A percentile compares a stretch with the other conserved stretches of the same genome.
Evolutionary conservation across 2,329 filamentous ascomycete species (phyloP).

Genomic region (Byssoonygena ceratinophila): DNA sequence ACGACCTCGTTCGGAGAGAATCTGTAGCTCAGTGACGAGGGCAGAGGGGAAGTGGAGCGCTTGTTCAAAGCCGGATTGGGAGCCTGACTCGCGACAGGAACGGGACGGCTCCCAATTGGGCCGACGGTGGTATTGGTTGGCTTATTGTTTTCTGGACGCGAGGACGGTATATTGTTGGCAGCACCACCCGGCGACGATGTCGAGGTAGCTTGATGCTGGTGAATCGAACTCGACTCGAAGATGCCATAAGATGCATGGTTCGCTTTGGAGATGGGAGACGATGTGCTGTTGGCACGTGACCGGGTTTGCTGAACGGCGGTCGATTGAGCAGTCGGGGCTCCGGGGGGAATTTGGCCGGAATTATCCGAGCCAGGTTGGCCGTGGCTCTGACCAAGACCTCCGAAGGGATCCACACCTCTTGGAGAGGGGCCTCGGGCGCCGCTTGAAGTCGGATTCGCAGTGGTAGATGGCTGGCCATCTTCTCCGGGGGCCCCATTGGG

Average conservation of each 20-base stretch:
- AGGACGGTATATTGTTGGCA: slow-evolving; percentile 56
- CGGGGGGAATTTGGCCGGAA: slow-evolving; percentile 42
- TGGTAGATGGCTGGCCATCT: slow-evolving; percentile 37
- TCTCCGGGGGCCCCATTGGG: slow-evolving; percentile 58
- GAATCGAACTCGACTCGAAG: slow-evolving; percentile 46
- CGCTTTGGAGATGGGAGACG: slow-evolving; percentile 52
- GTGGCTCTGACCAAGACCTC: slow-evolving; percentile 39
- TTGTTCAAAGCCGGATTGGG: slow-evolving; percentile 57
- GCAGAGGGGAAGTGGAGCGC: slow-evolving; percentile 67
- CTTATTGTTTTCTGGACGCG: slow-evolving; percentile 49
- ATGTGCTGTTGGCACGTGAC: slow-evolving; percentile 70
- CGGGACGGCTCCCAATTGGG: slow-evolving; percentile 84
- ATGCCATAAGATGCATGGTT: slow-evolving; percentile 46
- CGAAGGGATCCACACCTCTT: slow-evolving; percentile 63
- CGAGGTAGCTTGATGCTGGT: slow-evolving; percentile 63
- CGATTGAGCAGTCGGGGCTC: slow-evolving; percentile 32
- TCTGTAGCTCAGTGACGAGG: slow-evolving; percentile 74
- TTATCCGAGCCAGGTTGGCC: slow-evolving; percentile 41
- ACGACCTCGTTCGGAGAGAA: slow-evolving; percentile 48
- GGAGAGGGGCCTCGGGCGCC: slow-evolving; percentile 65
- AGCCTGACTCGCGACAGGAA: slow-evolving; percentile 43
- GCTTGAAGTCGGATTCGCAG: slow-evolving; percentile 43
- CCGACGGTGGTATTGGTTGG: slow-evolving; percentile 57
- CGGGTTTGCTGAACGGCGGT: slow-evolving; percentile 41
- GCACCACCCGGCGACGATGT: slow-evolving; percentile 68